A percentile compares a stretch with the other conserved stretches of the same genome.
Conservation (phyloP, 148 eudicot species). For the Polygonum aviculare region DNA sequence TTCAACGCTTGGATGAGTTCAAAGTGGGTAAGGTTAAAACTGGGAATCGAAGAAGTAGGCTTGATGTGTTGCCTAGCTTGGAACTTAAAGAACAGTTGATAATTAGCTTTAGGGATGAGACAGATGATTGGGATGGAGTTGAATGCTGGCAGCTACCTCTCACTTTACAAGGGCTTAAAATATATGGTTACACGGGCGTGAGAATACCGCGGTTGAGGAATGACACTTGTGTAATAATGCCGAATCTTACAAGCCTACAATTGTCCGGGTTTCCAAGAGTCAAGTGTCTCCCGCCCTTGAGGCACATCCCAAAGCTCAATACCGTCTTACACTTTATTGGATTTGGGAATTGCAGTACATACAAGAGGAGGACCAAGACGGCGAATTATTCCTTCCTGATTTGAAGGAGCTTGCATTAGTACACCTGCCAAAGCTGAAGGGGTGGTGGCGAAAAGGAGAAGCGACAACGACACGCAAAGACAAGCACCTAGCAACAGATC, state of each 20-base stretch:
- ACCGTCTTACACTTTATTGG: not conserved
- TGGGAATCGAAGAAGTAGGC: not conserved
- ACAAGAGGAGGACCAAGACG: not conserved
- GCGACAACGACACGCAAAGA: too few relatives aligned
- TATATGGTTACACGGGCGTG: not conserved
- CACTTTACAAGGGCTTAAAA: not conserved
- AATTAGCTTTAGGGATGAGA: not conserved
- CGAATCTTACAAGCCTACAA: not conserved
- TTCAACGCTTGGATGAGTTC: not conserved
- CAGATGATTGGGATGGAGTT: not conserved
- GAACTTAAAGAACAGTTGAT: not conserved
- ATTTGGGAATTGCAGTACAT: not conserved
- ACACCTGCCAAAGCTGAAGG: not conserved
- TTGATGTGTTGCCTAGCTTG: not conserved
- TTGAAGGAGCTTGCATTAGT: not conserved
- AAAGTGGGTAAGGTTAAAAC: not conserved
- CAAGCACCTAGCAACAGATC: too few relatives aligned
- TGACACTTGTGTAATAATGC: not conserved
- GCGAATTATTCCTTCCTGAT: not conserved
- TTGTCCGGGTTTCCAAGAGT: not conserved
- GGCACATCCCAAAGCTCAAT: not conserved
- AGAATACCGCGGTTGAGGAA: not conserved
- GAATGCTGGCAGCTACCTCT: not conserved
- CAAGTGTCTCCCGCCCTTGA: slow-evolving; percentile 1
- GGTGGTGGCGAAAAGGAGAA: not conserved